Percentiles rank a stretch among this genome's conserved stretches.
phyloP scores from a whole-genome alignment of 1,284 basidiomycete species.

The Puccinia novopanici region DNA sequence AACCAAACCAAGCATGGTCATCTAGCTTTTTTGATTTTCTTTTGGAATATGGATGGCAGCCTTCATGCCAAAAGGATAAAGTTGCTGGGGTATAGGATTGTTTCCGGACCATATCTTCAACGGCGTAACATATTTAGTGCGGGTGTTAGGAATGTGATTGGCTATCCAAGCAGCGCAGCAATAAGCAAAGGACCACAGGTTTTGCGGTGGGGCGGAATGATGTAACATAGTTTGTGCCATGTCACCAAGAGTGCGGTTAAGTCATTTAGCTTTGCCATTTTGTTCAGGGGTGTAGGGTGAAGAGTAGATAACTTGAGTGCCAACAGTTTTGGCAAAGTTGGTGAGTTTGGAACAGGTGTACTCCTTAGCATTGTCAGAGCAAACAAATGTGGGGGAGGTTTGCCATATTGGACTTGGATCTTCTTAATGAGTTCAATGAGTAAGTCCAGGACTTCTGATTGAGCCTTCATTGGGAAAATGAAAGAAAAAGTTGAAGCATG shows the following conservation, averaged over 20 bases:
- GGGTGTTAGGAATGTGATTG: background rate
- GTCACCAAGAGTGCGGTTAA: constrained; percentile 16
- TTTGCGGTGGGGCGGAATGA: background rate
- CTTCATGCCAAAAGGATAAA: background rate
- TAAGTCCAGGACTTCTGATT: background rate
- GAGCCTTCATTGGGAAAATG: constrained; percentile 3
- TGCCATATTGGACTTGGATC: background rate
- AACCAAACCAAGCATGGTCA: background rate
- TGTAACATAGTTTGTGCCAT: background rate
- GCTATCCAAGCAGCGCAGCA: background rate
- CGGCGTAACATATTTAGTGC: background rate
- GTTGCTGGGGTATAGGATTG: background rate
- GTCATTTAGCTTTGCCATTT: constrained; percentile 15
- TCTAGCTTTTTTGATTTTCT: background rate
- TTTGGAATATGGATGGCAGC: background rate
- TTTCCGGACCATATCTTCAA: background rate
- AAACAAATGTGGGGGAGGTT: background rate
- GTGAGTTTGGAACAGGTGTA: background rate
- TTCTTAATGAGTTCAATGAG: background rate
- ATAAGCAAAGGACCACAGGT: background rate
- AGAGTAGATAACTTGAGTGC: background rate
- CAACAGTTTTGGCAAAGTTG: background rate
- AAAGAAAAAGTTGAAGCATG: background rate
- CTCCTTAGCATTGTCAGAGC: constrained; percentile 12
- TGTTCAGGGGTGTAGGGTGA: constrained; percentile 16